Evolutionary conservation across 2,329 filamentous ascomycete genomes (phyloP).

Genomic region (Davidsoniella australis): DNA sequence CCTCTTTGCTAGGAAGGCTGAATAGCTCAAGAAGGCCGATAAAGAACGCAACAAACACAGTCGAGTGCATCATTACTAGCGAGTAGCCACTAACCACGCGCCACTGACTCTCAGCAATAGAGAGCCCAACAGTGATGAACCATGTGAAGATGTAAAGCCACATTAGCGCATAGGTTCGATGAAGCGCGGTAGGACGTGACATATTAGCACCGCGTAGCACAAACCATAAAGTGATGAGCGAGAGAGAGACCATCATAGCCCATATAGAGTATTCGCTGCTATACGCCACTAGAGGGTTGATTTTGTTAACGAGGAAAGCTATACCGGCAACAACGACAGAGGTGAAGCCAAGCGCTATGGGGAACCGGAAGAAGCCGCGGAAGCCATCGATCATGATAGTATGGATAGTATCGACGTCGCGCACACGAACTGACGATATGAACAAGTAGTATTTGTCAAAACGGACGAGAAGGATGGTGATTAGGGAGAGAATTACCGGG

Average conservation of each 20-base stretch:
- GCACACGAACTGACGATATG: slow-evolving; percentile 38
- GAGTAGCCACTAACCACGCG: slow-evolving; percentile 64
- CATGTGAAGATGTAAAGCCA: slow-evolving; percentile 73
- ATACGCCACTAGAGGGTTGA: slow-evolving; percentile 85
- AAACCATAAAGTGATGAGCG: slow-evolving; percentile 70
- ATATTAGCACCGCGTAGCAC: slow-evolving; percentile 63
- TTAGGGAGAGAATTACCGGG: slow-evolving; percentile 52
- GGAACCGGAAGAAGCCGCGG: slow-evolving; percentile 72
- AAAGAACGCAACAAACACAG: slow-evolving; percentile 55
- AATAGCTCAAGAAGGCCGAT: slow-evolving; percentile 71
- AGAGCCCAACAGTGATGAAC: slow-evolving; percentile 51
- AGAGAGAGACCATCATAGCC: slow-evolving; percentile 71
- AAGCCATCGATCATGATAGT: slow-evolving; percentile 53
- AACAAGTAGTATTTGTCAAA: slow-evolving; percentile 83
- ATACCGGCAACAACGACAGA: slow-evolving; percentile 52
- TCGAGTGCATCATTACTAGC: slow-evolving; percentile 62
- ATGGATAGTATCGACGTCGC: slow-evolving; percentile 42
- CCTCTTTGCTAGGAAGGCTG: slow-evolving; percentile 51
- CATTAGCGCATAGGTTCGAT: slow-evolving; percentile 61
- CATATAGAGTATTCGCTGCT: slow-evolving; percentile 62
- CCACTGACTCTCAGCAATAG: slow-evolving; percentile 59
- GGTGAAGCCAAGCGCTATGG: slow-evolving; percentile 54
- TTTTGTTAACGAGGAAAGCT: slow-evolving; percentile 58
- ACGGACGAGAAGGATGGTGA: slow-evolving; percentile 51
- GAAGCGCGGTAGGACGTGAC: slow-evolving; percentile 69